Percentiles rank a stretch among this genome's conserved stretches.
These are phyloP conservation scores for Davidsoniella virescens DNA, from an alignment of 2,329 filamentous ascomycete genomes.

Conservation along the genomic window DNA sequence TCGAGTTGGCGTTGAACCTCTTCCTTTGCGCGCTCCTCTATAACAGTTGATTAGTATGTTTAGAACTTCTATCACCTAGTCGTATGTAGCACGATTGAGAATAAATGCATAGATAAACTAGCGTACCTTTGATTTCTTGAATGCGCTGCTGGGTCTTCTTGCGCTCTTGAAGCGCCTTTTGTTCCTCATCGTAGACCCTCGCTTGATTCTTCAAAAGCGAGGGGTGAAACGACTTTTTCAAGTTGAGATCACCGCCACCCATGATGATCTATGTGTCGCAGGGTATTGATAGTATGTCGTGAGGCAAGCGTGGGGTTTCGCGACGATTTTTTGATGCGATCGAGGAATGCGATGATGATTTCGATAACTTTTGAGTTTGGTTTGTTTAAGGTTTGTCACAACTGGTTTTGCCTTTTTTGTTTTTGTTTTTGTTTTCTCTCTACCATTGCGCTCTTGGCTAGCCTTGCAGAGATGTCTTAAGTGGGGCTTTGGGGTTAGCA, in stretches of 20 bases:
- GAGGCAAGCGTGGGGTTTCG: background rate
- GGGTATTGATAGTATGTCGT: too few relatives aligned
- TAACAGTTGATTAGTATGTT: background rate
- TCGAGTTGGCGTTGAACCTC: conserved; percentile 84
- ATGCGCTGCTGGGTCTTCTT: conserved; percentile 84
- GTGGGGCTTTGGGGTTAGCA: too few relatives aligned
- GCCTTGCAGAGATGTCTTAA: too few relatives aligned
- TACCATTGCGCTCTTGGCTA: too few relatives aligned
- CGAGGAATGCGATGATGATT: background rate
- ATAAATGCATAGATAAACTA: background rate
- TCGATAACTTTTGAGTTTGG: too few relatives aligned
- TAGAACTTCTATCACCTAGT: background rate
- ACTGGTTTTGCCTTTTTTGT: too few relatives aligned
- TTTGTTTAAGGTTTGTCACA: too few relatives aligned
- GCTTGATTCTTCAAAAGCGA: conserved; percentile 79
- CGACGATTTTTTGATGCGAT: background rate
- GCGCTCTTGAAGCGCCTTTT: conserved; percentile 83
- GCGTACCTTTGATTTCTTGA: conserved; percentile 57
- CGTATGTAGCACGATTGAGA: background rate
- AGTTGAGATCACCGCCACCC: conserved; percentile 87
- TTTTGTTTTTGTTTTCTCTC: too few relatives aligned
- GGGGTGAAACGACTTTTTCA: conserved; percentile 93
- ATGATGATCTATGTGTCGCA: conserved; percentile 35
- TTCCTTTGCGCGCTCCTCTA: conserved; percentile 77
- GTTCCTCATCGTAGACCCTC: conserved; percentile 79